Conservation (phyloP, 1,284 basidiomycete genomes). For the Apiotrichum domesticum region DNA sequence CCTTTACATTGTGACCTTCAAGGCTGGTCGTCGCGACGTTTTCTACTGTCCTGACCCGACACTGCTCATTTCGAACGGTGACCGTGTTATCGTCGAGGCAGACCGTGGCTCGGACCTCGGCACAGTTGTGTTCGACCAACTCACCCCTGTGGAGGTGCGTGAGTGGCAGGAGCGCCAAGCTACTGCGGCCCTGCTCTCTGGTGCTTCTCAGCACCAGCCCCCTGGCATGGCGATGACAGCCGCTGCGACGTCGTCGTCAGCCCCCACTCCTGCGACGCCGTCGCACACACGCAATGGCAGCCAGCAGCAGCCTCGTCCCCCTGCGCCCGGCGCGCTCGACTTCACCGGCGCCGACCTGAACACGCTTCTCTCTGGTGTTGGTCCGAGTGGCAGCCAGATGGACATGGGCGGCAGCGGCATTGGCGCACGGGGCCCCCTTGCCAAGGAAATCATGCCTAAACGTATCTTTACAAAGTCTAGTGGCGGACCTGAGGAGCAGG, state of each 20-base stretch:
- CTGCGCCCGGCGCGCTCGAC: conserved; percentile 18
- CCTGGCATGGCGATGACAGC: conserved; percentile 46
- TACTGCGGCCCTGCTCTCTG: conserved; percentile 41
- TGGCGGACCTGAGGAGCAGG: conserved; percentile 62
- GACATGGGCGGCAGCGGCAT: conserved; percentile 31
- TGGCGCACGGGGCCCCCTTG: conserved; percentile 34
- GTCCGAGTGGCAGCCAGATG: conserved; percentile 35
- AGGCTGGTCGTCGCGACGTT: conserved; percentile 88
- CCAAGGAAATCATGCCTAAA: conserved; percentile 91
- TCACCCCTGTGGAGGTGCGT: conserved; percentile 86
- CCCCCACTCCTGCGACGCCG: background rate
- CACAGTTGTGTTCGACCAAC: conserved; percentile 79
- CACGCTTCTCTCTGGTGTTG: conserved; percentile 34
- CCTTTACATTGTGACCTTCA: conserved; percentile 96
- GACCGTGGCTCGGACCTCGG: conserved; percentile 91
- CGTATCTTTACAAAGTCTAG: conserved; percentile 92
- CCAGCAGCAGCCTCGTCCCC: conserved; percentile 7
- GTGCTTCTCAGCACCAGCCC: conserved; percentile 44
- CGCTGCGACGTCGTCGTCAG: background rate
- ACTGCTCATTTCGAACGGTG: conserved; percentile 59
- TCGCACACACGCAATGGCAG: conserved; percentile 15
- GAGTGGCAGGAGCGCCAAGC: conserved; percentile 72
- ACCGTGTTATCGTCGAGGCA: conserved; percentile 89
- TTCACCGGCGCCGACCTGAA: conserved; percentile 36
- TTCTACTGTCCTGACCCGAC: conserved; percentile 74